Evolutionary conservation across 2,329 filamentous ascomycete genomes (phyloP).

Genomic region (Monilinia vaccinii-corymbosi): DNA sequence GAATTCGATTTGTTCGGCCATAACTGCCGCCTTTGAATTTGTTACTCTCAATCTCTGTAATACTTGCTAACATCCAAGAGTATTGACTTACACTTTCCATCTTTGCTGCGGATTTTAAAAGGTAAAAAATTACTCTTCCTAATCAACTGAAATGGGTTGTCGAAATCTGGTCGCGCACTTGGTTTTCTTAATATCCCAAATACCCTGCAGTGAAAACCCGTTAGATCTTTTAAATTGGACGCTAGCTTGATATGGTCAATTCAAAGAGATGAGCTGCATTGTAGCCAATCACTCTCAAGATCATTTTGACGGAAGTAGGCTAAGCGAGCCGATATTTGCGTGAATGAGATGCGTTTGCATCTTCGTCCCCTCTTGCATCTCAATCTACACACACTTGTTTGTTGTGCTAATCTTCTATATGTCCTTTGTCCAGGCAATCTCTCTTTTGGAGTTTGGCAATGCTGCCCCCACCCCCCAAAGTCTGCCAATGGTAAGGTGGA

Average conservation of each 20-base stretch:
- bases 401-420: background rate
- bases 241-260: background rate
- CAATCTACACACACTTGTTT: background rate
- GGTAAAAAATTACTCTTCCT: background rate
- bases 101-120: background rate
- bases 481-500: background rate
- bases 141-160: background rate
- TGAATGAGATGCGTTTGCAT: background rate
- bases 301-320: background rate
- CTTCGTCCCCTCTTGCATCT: background rate
- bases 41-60: background rate
- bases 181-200: background rate
- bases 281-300: background rate
- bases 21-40: background rate
- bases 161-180: background rate
- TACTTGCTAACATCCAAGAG: background rate
- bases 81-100: background rate
- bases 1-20: background rate
- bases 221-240: background rate
- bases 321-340: background rate
- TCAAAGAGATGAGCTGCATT: background rate
- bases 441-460: background rate
- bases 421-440: background rate
- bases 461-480: background rate
- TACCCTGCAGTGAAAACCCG: background rate